Percentiles rank a stretch among this genome's conserved stretches.
These are phyloP conservation scores for Epichloe uncinata DNA, from an alignment of 2,329 filamentous ascomycete genomes.

Conservation along the genomic window DNA sequence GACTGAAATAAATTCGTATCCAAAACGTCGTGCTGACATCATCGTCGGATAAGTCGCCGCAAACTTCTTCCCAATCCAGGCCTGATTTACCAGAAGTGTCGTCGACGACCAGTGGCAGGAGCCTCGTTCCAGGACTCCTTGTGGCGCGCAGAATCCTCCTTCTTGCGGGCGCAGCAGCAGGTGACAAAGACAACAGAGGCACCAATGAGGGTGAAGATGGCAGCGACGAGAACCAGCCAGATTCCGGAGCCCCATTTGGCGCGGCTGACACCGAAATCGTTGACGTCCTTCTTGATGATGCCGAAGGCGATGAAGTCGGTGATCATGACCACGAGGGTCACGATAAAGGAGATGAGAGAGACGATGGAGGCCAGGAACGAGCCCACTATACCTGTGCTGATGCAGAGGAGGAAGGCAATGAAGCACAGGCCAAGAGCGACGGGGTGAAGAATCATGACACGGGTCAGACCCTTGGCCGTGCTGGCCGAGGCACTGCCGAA, in stretches of 20 bases:
- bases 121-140: constrained; percentile 14
- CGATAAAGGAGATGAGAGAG: constrained; percentile 36
- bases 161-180: constrained; percentile 41
- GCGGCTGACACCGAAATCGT: constrained; percentile 29
- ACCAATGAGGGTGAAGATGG: constrained; percentile 40
- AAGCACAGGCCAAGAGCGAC: constrained; percentile 44
- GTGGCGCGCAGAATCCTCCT: constrained; percentile 14
- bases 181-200: constrained; percentile 46
- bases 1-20: too few relatives aligned
- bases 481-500: constrained; percentile 30
- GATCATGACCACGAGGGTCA: constrained; percentile 34
- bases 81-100: constrained; percentile 10
- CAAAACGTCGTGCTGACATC: neutral
- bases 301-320: constrained; percentile 46
- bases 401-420: constrained; percentile 42
- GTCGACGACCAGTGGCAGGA: constrained; percentile 1
- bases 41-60: neutral
- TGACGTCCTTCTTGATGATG: constrained; percentile 40
- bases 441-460: constrained; percentile 49
- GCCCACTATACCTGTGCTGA: constrained; percentile 38
- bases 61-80: neutral
- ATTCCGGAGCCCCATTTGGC: constrained; percentile 41
- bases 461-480: constrained; percentile 37
- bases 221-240: constrained; percentile 46
- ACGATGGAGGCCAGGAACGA: constrained; percentile 37